Evolutionary conservation across 331 rosid genomes (phyloP), one percentile per base, ranked within the genome.

Genomic region (Acacia pycnantha): DNA sequence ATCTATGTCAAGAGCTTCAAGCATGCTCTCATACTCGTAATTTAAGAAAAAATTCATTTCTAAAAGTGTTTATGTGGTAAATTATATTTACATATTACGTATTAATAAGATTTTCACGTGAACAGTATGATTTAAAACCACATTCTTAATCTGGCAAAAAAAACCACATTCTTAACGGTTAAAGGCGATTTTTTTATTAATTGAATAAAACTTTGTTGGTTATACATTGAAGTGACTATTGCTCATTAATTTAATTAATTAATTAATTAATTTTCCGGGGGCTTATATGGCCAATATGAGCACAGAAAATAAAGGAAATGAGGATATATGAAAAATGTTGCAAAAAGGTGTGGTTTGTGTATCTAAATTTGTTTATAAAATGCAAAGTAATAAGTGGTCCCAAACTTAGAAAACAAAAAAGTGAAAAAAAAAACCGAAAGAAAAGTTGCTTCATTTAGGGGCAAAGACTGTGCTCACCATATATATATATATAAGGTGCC

Each of bases 381-480:
- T 65, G 24, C 22, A 65, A 2, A 33, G 70, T 2, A 65, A 19
- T 35, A 78, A 67, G 76, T 59, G 66, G 33, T 10, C 48, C 76
- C 59, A 37, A 27, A 41, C 40, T 24, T 43, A 3, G 18, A 43
- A 24, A 41, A 4, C 56, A 6, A 70, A 70, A 13, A 70, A 70
- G 53, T 21, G 18, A 2, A n/a, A 0, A 10, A 19, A 19, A 27
- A 67, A 1, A 64, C 74, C 53, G 27, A 70, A 70, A 70, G 75
- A 70, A 59, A 22, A 70, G 75, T 71, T 46, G 76, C 76, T 71
- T 71, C 22, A 46, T 44, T 44, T 70, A 19, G 76, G 40, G 14
- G 76, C 58, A 71, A 46, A 44, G 59, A 14, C 14, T 44, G 37
- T 62, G 68, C 21, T 10, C 33, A 62, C 21, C 1, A 56, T 1